Conservation (phyloP, 2,329 filamentous ascomycete genomes). For the Orbilia oligospora region DNA sequence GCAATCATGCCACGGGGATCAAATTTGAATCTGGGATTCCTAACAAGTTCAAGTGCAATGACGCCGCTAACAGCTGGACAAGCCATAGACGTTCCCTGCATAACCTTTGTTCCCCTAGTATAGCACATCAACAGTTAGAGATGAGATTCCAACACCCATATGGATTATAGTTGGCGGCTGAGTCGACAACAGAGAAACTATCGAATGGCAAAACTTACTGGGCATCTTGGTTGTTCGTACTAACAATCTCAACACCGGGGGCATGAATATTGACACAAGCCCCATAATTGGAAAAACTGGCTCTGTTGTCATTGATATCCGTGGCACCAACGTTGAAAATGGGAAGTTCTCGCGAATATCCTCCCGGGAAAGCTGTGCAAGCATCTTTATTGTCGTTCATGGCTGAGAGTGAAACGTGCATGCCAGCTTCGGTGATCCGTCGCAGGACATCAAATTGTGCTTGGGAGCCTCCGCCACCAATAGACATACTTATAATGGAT, state of each 20-base stretch:
- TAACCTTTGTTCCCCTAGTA: conserved; percentile 31
- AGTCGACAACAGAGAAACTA: neutral
- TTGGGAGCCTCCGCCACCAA: conserved; percentile 65
- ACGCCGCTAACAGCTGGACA: conserved; percentile 45
- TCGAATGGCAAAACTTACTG: conserved; percentile 26
- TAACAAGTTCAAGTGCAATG: conserved; percentile 48
- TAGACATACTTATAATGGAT: conserved; percentile 67
- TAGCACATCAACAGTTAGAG: conserved; percentile 7
- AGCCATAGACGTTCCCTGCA: conserved; percentile 48
- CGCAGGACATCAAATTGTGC: conserved; percentile 26
- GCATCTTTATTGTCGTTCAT: conserved; percentile 45
- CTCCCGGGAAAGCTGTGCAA: conserved; percentile 30
- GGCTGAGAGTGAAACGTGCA: conserved; percentile 43
- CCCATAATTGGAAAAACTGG: conserved; percentile 67
- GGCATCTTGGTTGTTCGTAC: conserved; percentile 68
- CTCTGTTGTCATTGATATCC: conserved; percentile 64
- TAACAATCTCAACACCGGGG: conserved; percentile 67
- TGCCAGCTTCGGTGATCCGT: conserved; percentile 32
- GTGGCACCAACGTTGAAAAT: conserved; percentile 66
- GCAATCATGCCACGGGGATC: conserved; percentile 28
- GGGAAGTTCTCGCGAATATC: conserved; percentile 62
- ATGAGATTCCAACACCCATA: neutral
- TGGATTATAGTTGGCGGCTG: neutral
- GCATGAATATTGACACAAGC: conserved; percentile 67
- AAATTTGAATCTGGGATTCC: conserved; percentile 28